Evolutionary conservation across 306 rosid genomes (phyloP).

Genomic region (Lupinus albus): DNA sequence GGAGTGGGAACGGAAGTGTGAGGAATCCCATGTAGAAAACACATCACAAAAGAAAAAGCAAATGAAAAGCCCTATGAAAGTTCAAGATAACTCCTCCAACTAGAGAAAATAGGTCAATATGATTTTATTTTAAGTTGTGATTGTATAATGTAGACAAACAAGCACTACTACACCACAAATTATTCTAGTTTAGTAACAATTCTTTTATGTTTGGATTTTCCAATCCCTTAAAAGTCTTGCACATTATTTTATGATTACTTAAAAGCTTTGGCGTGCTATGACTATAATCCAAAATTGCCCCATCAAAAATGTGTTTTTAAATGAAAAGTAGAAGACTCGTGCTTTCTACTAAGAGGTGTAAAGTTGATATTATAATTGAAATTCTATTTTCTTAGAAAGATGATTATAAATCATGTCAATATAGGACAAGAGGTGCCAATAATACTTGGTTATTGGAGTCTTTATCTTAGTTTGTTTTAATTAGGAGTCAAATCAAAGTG

Average conservation of each 20-base stretch:
- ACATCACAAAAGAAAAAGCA: conserved; percentile 37
- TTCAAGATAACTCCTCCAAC: conserved; percentile 44
- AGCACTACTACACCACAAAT: conserved; percentile 44
- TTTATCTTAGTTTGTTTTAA: conserved; percentile 40
- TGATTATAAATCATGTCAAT: conserved; percentile 39
- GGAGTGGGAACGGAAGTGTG: conserved; percentile 44
- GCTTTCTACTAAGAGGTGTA: conserved; percentile 46
- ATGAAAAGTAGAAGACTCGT: conserved; percentile 45
- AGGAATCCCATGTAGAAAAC: conserved; percentile 42
- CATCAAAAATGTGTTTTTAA: conserved; percentile 40
- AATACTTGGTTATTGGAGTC: conserved; percentile 35
- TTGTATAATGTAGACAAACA: conserved; percentile 46
- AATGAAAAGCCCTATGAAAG: conserved; percentile 27
- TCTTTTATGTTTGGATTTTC: conserved; percentile 45
- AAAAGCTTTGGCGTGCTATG: conserved; percentile 51
- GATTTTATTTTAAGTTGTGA: conserved; percentile 37
- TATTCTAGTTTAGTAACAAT: conserved; percentile 37
- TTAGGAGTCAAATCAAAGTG: conserved; percentile 37
- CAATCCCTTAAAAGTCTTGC: conserved; percentile 34
- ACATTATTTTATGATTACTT: conserved; percentile 37
- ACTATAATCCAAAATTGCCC: conserved; percentile 42
- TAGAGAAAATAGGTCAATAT: conserved; percentile 44
- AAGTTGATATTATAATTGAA: conserved; percentile 38
- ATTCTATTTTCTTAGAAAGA: conserved; percentile 28
- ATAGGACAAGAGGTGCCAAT: conserved; percentile 41